Evolutionary conservation across 768 basidiomycete genomes (phyloP).

Genomic region (Lentinula detonsa): DNA sequence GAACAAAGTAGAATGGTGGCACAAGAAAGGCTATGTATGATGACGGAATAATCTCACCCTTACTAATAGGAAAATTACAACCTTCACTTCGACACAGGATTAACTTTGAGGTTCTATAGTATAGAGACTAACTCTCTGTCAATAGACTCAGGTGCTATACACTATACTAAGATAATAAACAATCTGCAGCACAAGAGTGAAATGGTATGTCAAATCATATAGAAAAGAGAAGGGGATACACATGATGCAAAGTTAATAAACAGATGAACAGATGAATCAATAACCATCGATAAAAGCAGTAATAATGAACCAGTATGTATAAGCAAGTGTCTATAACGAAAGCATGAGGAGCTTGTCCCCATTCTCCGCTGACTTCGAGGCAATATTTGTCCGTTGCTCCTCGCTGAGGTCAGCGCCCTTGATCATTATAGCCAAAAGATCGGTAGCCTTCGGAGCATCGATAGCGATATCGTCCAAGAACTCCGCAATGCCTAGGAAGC

Average conservation of each 20-base stretch:
- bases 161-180: conserved; percentile 8
- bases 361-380: conserved; percentile 51
- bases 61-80: not conserved
- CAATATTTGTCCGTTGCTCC: conserved; percentile 48
- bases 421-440: conserved; percentile 69
- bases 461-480: conserved; percentile 84
- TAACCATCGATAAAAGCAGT: conserved; percentile 16
- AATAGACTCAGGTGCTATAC: not conserved
- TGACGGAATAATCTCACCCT: not conserved
- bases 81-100: not conserved
- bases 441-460: conserved; percentile 84
- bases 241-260: conserved; percentile 12
- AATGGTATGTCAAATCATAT: conserved; percentile 1
- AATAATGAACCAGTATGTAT: conserved; percentile 15
- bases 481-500: conserved; percentile 65
- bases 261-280: conserved; percentile 6
- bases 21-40: not conserved
- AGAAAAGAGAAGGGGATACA: not conserved
- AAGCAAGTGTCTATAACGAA: conserved; percentile 41
- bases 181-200: conserved; percentile 2
- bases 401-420: conserved; percentile 64
- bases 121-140: not conserved
- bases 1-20: not conserved
- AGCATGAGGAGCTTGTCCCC: conserved; percentile 54
- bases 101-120: not conserved